Conservation (phyloP, 768 basidiomycete genomes). For the Holtermanniella nyarrowii region DNA sequence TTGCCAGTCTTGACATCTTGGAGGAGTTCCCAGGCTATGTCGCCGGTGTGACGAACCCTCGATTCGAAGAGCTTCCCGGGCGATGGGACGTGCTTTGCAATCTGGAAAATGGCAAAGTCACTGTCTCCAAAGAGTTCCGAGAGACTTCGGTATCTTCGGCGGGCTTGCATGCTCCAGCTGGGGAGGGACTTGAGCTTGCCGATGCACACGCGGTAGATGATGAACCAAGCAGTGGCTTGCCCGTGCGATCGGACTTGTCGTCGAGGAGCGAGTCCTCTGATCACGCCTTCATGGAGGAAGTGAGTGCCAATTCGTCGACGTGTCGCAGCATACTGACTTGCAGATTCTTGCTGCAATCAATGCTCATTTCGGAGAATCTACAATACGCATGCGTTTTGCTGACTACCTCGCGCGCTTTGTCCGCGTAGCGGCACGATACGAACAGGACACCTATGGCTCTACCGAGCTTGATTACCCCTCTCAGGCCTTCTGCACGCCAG, state of each 20-base stretch:
- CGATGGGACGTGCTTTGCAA: constrained; percentile 90
- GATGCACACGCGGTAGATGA: too few species aligned
- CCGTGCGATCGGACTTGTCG: constrained; percentile 4
- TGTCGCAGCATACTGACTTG: neutral
- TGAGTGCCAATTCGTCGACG: constrained; percentile 44
- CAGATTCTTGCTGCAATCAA: constrained; percentile 77
- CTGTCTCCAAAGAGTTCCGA: constrained; percentile 72
- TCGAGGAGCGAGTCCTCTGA: constrained; percentile 56
- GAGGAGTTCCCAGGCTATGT: constrained; percentile 79
- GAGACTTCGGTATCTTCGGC: neutral
- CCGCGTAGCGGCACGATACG: constrained; percentile 77
- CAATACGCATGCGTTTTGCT: constrained; percentile 77
- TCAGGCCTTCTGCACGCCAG: constrained; percentile 44
- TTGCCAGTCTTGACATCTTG: constrained; percentile 72
- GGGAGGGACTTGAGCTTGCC: too few species aligned
- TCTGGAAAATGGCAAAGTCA: constrained; percentile 73
- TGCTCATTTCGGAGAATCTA: constrained; percentile 81
- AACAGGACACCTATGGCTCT: constrained; percentile 63
- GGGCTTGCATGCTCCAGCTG: too few species aligned
- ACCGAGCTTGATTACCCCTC: constrained; percentile 69
- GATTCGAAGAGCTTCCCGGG: constrained; percentile 71
- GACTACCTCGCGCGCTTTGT: constrained; percentile 85
- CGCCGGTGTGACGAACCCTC: constrained; percentile 94
- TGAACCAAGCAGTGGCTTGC: too few species aligned
- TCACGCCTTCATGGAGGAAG: constrained; percentile 86